Conservation (phyloP, 352 stramenopile genomes). For the Phytophthora citricola region DNA sequence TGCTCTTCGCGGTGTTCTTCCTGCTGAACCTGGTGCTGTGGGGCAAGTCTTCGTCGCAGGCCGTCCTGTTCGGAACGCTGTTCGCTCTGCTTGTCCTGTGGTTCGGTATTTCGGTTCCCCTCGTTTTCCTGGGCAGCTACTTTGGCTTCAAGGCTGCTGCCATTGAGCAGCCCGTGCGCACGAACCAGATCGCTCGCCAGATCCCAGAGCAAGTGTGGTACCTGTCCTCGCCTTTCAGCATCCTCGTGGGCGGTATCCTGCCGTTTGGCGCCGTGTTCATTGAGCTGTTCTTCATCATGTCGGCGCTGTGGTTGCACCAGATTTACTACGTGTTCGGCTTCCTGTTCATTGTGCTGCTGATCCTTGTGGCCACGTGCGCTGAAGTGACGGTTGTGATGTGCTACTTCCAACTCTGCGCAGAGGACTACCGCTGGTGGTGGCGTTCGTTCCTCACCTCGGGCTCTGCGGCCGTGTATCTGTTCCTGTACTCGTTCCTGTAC, state of each 20-base stretch:
- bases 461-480: conserved; percentile 97
- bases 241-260: conserved; percentile 97
- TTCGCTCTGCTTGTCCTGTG: conserved; percentile 97
- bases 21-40: conserved; percentile 97
- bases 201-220: conserved; percentile 97
- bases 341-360: conserved; percentile 98
- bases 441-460: conserved; percentile 96
- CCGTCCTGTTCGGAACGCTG: conserved; percentile 97
- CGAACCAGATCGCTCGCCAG: conserved; percentile 92
- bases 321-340: conserved; percentile 99
- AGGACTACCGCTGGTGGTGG: conserved; percentile 99
- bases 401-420: conserved; percentile 99
- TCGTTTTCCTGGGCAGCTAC: conserved; percentile 98
- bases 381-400: conserved; percentile 99
- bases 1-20: conserved; percentile 96
- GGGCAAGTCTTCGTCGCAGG: conserved; percentile 84
- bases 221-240: conserved; percentile 93
- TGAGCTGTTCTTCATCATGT: conserved; percentile 99
- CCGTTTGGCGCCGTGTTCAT: conserved; percentile 99
- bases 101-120: conserved; percentile 97
- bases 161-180: conserved; percentile 90
- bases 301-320: conserved; percentile 98
- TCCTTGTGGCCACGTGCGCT: conserved; percentile 97
- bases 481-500: conserved; percentile 99
- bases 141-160: conserved; percentile 93